A percentile compares a stretch with the other conserved stretches of the same genome.
phyloP scores from a whole-genome alignment of 2,329 filamentous ascomycete genomes.

The Ophiobolus disseminans region DNA sequence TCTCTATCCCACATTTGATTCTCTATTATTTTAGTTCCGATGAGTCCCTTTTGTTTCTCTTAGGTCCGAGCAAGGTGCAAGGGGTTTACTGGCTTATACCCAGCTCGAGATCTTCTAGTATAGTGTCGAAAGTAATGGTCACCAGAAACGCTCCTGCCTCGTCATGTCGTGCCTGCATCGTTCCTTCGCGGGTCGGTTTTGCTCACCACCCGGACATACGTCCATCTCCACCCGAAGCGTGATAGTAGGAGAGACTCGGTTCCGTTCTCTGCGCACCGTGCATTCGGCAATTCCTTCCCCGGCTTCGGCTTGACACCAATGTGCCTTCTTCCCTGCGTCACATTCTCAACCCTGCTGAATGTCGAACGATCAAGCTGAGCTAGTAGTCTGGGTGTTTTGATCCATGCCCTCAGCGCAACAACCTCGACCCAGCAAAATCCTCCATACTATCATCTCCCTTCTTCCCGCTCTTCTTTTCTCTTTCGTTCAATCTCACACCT shows the following conservation, averaged over 20 bases:
- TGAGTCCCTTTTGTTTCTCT: conserved; percentile 35
- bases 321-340: no score
- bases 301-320: no score
- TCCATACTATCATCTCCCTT: conserved; percentile 43
- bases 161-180: no score
- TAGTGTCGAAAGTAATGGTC: conserved; percentile 35
- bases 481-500: conserved; percentile 23
- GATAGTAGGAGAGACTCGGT: no score
- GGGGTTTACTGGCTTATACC: conserved; percentile 29
- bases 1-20: conserved; percentile 39
- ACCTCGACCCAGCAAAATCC: conserved; percentile 41
- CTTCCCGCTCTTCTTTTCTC: conserved; percentile 16
- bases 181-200: conserved; percentile 4
- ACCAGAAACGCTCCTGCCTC: conserved; percentile 18
- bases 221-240: no score
- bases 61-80: conserved; percentile 41
- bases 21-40: conserved; percentile 48
- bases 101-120: conserved; percentile 29
- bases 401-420: conserved; percentile 31
- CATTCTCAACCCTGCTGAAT: no score
- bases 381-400: no score
- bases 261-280: no score
- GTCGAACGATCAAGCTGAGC: no score
- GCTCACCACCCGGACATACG: no score
- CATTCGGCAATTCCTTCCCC: no score